Percentiles rank a stretch among this genome's conserved stretches.
phyloP scores from a whole-genome alignment of 192 early-diverging fungal genomes.

The Backusella sp. region DNA sequence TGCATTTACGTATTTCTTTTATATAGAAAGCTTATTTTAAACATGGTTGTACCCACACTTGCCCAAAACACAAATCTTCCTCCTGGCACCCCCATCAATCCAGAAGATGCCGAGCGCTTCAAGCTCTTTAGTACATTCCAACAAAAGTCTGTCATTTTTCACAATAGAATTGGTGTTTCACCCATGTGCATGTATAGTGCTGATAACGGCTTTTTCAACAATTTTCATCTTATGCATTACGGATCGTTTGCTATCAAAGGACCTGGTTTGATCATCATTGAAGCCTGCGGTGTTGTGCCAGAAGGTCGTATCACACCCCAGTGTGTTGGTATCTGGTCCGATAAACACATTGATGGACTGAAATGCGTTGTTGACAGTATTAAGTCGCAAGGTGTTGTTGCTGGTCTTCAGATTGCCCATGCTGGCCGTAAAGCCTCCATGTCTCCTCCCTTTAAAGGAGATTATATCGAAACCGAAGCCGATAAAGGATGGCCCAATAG shows the following conservation, averaged over 20 bases:
- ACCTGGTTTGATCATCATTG: constrained; percentile 76
- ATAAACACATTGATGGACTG: constrained; percentile 68
- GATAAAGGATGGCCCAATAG: constrained; percentile 73
- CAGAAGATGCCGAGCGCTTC: constrained; percentile 1
- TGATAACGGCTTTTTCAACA: constrained; percentile 61
- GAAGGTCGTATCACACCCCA: constrained; percentile 79
- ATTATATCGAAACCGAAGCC: constrained; percentile 20
- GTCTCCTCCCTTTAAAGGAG: constrained; percentile 3
- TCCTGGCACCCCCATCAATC: constrained; percentile 5
- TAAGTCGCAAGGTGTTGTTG: constrained; percentile 56
- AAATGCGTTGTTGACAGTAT: constrained; percentile 60
- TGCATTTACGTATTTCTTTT: neutral
- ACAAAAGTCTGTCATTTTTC: constrained; percentile 63
- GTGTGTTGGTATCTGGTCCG: constrained; percentile 80
- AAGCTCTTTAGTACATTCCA: constrained; percentile 69
- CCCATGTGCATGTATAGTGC: constrained; percentile 86
- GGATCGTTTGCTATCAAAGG: constrained; percentile 77
- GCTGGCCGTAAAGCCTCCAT: constrained; percentile 70
- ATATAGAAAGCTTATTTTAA: neutral
- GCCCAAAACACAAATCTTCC: neutral
- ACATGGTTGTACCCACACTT: constrained; percentile 3
- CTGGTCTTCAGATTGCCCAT: constrained; percentile 82
- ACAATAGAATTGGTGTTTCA: constrained; percentile 74
- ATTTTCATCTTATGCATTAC: constrained; percentile 63
- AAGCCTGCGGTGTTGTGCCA: constrained; percentile 71